Evolutionary conservation across 768 basidiomycete genomes (phyloP), one percentile per base, ranked within the genome.

Genomic region (Tricholoma terreum): DNA sequence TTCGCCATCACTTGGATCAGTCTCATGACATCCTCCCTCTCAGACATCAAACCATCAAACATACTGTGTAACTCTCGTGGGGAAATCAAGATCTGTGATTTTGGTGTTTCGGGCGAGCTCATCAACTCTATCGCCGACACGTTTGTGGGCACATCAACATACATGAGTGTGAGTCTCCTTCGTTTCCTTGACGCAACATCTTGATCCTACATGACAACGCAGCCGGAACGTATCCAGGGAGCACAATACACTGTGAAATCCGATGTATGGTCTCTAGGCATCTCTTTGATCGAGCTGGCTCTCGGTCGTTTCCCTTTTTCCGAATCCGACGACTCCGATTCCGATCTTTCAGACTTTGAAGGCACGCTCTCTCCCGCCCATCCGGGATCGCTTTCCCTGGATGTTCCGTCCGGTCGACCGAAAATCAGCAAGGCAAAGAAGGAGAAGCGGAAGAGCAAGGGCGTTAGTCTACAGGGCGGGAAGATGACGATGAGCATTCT

Each of bases 171-270:
- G 73, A 68, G 87, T 84, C 46, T 55, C n/a, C 48, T 54, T 40
- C 46, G 42, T 38, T 34, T 46, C 50, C 56, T 62, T 30, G 35
- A 48, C 30, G 7, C 46, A 30, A 19, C 34, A 56, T 54, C 58
- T 66, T 36, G 10, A 53, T 35, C 36, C 27, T 15, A 42, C 21
- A 27, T 50, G 35, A 6, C 21, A 24, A 6, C 33, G 54, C 72
- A 99, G 97, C 97, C 97, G 15, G 97, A 99, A 68, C 94, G 97
- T 58, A 98, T 99, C 76, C 96, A 98, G 75, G 97, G 97, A 50
- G 94, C 94, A 1, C 92, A 92, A 68, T 98, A 99, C 72, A 94
- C 94, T 27, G 96, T 99, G 73, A 98, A 98, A 74, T 98, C 95
- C 3, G 97, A 99, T 65, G 96, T 98, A 4, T 99, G 97, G 97